Evolutionary conservation across 768 basidiomycete genomes (phyloP).

Genomic region (Leccinum olivaceopallidum): DNA sequence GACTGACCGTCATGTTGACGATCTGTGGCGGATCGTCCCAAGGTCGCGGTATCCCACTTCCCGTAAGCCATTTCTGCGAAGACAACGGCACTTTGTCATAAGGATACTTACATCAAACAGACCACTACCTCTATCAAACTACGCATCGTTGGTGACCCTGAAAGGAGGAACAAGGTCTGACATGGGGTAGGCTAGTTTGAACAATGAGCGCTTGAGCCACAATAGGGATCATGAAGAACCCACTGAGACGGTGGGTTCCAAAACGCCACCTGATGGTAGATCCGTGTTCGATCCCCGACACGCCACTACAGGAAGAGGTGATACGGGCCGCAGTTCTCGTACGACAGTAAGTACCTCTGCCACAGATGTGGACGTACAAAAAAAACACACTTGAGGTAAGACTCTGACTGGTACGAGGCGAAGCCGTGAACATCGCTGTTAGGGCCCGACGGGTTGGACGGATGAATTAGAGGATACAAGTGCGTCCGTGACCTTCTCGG

Average conservation of each 20-base stretch:
- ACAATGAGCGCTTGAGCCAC: neutral
- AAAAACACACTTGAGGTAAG: slow-evolving; percentile 6
- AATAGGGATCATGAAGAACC: slow-evolving; percentile 16
- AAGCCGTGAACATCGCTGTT: slow-evolving; percentile 6
- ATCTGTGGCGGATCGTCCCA: slow-evolving; percentile 22
- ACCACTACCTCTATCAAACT: neutral
- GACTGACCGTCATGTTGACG: slow-evolving; percentile 1
- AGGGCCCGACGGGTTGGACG: slow-evolving; percentile 8
- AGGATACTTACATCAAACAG: neutral
- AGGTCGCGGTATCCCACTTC: slow-evolving; percentile 5
- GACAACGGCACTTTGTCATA: neutral
- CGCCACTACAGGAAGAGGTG: slow-evolving; percentile 15
- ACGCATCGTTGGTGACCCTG: slow-evolving; percentile 1
- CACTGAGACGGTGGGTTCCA: slow-evolving; percentile 12
- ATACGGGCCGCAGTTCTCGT: slow-evolving; percentile 11
- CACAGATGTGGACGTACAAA: slow-evolving; percentile 5
- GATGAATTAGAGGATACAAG: slow-evolving; percentile 3
- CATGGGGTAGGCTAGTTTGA: neutral
- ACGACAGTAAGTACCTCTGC: slow-evolving; percentile 2
- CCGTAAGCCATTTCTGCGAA: neutral
- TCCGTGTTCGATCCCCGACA: slow-evolving; percentile 5
- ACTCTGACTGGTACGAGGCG: slow-evolving; percentile 5
- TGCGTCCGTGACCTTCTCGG: slow-evolving; percentile 2
- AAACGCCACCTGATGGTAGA: slow-evolving; percentile 17
- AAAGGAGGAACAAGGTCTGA: neutral